These are phyloP conservation scores for Fusarium sp. DNA, from an alignment of 2,329 filamentous ascomycete genomes.

Conservation along the genomic window DNA sequence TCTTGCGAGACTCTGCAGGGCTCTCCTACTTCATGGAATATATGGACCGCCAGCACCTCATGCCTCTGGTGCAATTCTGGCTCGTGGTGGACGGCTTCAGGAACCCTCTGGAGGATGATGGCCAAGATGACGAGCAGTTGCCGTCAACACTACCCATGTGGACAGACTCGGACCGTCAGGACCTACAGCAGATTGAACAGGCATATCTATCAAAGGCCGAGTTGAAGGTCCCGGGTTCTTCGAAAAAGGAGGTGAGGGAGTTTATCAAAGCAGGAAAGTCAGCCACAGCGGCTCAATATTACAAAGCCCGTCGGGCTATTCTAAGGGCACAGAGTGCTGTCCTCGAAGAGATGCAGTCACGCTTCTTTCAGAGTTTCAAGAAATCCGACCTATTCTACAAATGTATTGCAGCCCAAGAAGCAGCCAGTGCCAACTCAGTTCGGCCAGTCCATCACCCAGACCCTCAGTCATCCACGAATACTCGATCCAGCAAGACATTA, in stretches of 20 bases:
- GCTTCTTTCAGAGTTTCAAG: conserved; percentile 85
- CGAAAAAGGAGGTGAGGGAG: conserved; percentile 72
- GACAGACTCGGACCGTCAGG: conserved; percentile 83
- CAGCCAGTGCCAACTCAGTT: conserved; percentile 52
- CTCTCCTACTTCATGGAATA: conserved; percentile 99
- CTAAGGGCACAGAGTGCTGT: conserved; percentile 82
- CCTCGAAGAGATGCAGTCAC: conserved; percentile 82
- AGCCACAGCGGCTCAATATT: conserved; percentile 82
- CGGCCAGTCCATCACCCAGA: conserved; percentile 36
- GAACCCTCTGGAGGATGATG: conserved; percentile 86
- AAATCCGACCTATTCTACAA: conserved; percentile 96
- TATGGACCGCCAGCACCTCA: conserved; percentile 89
- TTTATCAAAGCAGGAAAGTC: conserved; percentile 81
- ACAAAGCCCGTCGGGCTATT: conserved; percentile 80
- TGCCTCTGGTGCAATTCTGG: conserved; percentile 96
- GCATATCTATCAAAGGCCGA: conserved; percentile 85
- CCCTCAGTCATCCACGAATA: conserved; percentile 40
- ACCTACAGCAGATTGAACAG: conserved; percentile 90
- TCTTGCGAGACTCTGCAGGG: conserved; percentile 88
- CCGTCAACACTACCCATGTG: conserved; percentile 71
- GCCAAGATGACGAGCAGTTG: conserved; percentile 67
- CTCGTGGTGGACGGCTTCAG: conserved; percentile 96
- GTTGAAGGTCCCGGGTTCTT: conserved; percentile 75
- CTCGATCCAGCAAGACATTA: conserved; percentile 49
- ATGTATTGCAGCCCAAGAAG: conserved; percentile 87